Conservation (phyloP, 495 filamentous ascomycete genomes). For the Hypoxylon cercidicola region DNA sequence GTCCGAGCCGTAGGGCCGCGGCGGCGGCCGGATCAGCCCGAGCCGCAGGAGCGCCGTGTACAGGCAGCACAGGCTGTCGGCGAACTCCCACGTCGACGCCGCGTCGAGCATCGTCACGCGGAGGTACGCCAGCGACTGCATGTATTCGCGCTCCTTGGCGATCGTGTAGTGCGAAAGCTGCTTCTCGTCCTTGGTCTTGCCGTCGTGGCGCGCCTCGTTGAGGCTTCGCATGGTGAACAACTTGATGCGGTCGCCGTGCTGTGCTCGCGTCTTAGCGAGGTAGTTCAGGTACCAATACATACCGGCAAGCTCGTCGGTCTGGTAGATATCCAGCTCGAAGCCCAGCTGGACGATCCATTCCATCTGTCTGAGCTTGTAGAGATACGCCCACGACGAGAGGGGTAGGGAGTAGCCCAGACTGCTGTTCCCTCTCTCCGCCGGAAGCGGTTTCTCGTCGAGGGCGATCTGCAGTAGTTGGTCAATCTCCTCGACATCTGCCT, state of each 20-base stretch:
- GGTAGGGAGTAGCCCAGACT: constrained; percentile 66
- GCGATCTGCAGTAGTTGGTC: constrained; percentile 75
- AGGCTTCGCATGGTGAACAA: constrained; percentile 62
- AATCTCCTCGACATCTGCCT: constrained; percentile 82
- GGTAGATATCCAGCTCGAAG: constrained; percentile 94
- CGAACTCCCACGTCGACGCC: constrained; percentile 73
- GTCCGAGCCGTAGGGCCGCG: constrained; percentile 76
- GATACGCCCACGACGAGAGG: constrained; percentile 87
- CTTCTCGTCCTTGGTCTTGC: constrained; percentile 14
- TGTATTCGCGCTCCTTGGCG: constrained; percentile 57
- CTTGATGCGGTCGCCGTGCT: constrained; percentile 76
- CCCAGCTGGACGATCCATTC: constrained; percentile 90
- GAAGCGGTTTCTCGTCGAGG: constrained; percentile 68
- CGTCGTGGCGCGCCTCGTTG: constrained; percentile 43
- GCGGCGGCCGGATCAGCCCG: constrained; percentile 64
- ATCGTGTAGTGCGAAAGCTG: constrained; percentile 38
- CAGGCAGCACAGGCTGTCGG: constrained; percentile 71
- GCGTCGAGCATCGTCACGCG: constrained; percentile 73
- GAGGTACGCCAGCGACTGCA: constrained; percentile 66
- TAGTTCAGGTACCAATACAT: constrained; percentile 90
- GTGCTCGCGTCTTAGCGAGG: constrained; percentile 63
- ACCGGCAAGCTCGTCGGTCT: constrained; percentile 81
- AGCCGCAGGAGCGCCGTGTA: constrained; percentile 74
- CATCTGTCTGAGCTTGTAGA: constrained; percentile 88
- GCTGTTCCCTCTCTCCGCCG: constrained; percentile 44